These are phyloP conservation scores for Cylindrotheca closterium DNA, from an alignment of 108 stramenopile species.

Conservation along the genomic window DNA sequence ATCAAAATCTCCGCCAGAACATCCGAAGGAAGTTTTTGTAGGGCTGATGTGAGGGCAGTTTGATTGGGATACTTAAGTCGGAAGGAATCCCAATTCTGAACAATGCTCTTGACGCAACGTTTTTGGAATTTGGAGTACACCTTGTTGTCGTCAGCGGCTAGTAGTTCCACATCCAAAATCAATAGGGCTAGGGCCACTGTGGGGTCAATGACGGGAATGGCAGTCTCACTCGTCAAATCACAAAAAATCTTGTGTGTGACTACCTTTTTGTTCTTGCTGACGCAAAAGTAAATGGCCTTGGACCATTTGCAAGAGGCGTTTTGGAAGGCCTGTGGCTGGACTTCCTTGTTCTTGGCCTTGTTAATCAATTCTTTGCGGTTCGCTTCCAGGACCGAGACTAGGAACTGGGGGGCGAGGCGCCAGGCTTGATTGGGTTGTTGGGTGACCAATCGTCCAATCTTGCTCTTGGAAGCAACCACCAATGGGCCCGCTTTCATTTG, in stretches of 20 bases:
- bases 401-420: slow-evolving; percentile 23
- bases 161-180: slow-evolving; percentile 25
- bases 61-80: slow-evolving; percentile 15
- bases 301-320: slow-evolving; percentile 22
- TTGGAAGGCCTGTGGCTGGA: slow-evolving; percentile 18
- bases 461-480: slow-evolving; percentile 22
- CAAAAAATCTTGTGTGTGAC: slow-evolving; percentile 17
- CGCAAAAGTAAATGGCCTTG: slow-evolving; percentile 31
- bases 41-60: slow-evolving; percentile 4
- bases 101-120: slow-evolving; percentile 30
- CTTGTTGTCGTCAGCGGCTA: neutral
- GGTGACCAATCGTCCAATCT: slow-evolving; percentile 32
- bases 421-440: slow-evolving; percentile 28
- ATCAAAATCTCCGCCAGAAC: slow-evolving; percentile 34
- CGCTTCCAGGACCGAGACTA: slow-evolving; percentile 23
- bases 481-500: slow-evolving; percentile 24
- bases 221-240: slow-evolving; percentile 14
- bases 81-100: slow-evolving; percentile 25
- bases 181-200: slow-evolving; percentile 20
- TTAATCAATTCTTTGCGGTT: slow-evolving; percentile 20
- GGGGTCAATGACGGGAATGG: slow-evolving; percentile 28
- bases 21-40: slow-evolving; percentile 25
- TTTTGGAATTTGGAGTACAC: slow-evolving; percentile 19
- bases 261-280: slow-evolving; percentile 16
- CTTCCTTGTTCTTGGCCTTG: slow-evolving; percentile 12